Evolutionary conservation across 768 basidiomycete genomes (phyloP).

Genomic region (Hysterangium stoloniferum): DNA sequence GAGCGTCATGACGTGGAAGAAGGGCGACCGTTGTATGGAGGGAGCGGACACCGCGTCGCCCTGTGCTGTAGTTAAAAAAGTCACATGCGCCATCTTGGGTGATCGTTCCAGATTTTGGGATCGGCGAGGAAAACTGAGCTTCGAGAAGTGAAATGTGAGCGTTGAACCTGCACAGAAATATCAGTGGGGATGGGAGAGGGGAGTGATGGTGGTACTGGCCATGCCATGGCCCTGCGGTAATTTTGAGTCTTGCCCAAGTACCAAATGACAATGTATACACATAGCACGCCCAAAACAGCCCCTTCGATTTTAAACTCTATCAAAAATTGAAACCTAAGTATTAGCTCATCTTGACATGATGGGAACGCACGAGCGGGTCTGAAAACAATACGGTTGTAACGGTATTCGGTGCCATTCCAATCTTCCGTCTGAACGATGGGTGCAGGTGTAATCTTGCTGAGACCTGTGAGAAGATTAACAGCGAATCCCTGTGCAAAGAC

Average conservation of each 20-base stretch:
- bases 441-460: conserved; percentile 44
- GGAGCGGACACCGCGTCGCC: conserved; percentile 66
- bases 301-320: conserved; percentile 63
- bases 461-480: conserved; percentile 15
- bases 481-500: conserved; percentile 1
- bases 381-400: conserved; percentile 71
- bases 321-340: neutral
- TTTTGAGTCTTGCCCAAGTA: conserved; percentile 58
- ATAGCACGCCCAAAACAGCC: conserved; percentile 42
- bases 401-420: conserved; percentile 70
- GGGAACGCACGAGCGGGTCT: conserved; percentile 60
- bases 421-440: conserved; percentile 40
- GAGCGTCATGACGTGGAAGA: conserved; percentile 76
- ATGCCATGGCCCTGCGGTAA: conserved; percentile 48
- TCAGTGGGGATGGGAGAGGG: conserved; percentile 13
- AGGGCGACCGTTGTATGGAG: conserved; percentile 76
- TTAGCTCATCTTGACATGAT: neutral
- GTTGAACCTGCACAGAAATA: conserved; percentile 39
- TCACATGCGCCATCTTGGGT: conserved; percentile 67
- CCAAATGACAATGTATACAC: conserved; percentile 50
- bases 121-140: conserved; percentile 70
- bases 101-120: conserved; percentile 37
- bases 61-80: conserved; percentile 83
- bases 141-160: conserved; percentile 51
- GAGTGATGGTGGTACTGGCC: conserved; percentile 38